Conservation (phyloP, 225 moss, liverwort and hornwort species). For the Marchantia paleacea region DNA sequence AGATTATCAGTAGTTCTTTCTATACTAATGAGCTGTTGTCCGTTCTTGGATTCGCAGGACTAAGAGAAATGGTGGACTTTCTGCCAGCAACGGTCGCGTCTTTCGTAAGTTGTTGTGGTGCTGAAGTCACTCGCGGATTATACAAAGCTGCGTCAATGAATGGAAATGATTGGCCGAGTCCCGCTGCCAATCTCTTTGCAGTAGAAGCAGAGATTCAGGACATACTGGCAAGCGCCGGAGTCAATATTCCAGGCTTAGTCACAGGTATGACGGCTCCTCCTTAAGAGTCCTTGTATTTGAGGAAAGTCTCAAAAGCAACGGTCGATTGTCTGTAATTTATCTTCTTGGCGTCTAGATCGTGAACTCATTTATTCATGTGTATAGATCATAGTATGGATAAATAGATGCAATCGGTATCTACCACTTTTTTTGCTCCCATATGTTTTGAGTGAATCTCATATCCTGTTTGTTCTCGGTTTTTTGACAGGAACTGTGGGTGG, state of each 20-base stretch:
- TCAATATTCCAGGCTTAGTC: constrained; percentile 60
- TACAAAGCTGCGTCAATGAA: constrained; percentile 95
- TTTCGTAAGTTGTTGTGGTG: constrained; percentile 76
- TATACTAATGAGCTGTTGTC: background rate
- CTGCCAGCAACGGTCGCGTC: constrained; percentile 82
- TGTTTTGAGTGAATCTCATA: background rate
- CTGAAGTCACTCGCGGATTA: constrained; percentile 74
- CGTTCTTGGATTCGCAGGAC: constrained; percentile 38
- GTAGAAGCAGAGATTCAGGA: constrained; percentile 83
- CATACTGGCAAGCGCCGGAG: constrained; percentile 64
- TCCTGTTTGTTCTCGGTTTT: constrained; percentile 3
- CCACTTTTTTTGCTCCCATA: too few relatives aligned
- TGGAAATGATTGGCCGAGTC: constrained; percentile 97
- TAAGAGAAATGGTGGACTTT: constrained; percentile 84
- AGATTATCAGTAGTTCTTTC: background rate
- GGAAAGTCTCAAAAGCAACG: background rate
- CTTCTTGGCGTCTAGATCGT: background rate
- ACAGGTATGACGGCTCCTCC: constrained; percentile 44
- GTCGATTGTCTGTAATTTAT: background rate
- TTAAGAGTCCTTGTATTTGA: background rate
- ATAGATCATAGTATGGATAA: too few relatives aligned
- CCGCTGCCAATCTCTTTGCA: constrained; percentile 78
- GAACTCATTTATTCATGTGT: too few relatives aligned
- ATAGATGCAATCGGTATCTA: too few relatives aligned
- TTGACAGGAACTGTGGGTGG: constrained; percentile 66